phyloP scores from a whole-genome alignment of 1,139 yeast genomes.

The Yamadazyma songkhlaensis region DNA sequence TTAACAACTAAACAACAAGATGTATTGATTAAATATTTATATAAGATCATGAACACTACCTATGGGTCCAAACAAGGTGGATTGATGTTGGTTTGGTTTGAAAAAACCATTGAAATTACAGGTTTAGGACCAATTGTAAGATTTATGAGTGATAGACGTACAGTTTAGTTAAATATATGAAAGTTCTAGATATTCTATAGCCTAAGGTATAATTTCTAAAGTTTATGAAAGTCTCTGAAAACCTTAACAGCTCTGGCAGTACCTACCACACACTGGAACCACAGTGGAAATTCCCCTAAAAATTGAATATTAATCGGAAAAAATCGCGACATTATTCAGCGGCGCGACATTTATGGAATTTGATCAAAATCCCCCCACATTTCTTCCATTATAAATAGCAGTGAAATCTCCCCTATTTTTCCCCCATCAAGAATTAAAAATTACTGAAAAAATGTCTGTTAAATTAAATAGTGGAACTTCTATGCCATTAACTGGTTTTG shows the following conservation, averaged over 20 bases:
- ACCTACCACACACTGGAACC: too few relatives aligned
- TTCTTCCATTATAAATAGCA: neutral
- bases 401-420: slow-evolving; percentile 4
- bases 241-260: too few relatives aligned
- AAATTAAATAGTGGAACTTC: slow-evolving; percentile 57
- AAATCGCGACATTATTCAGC: neutral
- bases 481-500: slow-evolving; percentile 66
- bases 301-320: slow-evolving; percentile 1
- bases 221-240: too few relatives aligned
- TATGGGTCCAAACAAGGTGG: slow-evolving; percentile 89
- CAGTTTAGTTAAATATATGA: slow-evolving; percentile 41
- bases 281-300: too few relatives aligned
- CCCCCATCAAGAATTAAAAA: neutral
- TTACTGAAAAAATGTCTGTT: slow-evolving; percentile 21
- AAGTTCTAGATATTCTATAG: too few relatives aligned
- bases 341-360: neutral
- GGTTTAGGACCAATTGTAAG: slow-evolving; percentile 91
- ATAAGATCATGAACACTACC: slow-evolving; percentile 76
- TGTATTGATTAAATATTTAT: slow-evolving; percentile 77
- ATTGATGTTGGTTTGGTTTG: slow-evolving; percentile 84
- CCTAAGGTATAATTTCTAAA: too few relatives aligned
- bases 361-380: slow-evolving; percentile 1
- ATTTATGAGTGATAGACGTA: slow-evolving; percentile 80
- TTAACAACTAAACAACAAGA: slow-evolving; percentile 70
- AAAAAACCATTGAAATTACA: slow-evolving; percentile 76